phyloP scores from a whole-genome alignment of 1,284 basidiomycete genomes.

The Leucoagaricus sp. region DNA sequence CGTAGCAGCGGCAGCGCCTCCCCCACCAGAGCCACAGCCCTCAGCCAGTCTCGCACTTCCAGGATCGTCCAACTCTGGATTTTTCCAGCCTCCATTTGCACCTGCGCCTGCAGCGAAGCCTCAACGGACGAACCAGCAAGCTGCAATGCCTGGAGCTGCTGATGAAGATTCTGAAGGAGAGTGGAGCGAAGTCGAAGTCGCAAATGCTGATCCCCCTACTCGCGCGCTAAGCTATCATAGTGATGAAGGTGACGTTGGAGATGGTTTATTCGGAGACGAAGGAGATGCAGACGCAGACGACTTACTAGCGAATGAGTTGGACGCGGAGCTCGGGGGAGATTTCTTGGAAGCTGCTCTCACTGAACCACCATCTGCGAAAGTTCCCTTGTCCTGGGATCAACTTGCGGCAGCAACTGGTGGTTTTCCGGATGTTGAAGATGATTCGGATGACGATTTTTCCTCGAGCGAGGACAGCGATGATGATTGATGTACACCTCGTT shows the following conservation, averaged over 20 bases:
- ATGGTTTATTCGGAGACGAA: constrained; percentile 25
- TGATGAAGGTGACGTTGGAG: constrained; percentile 44
- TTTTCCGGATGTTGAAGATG: constrained; percentile 38
- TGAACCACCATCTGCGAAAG: constrained; percentile 34
- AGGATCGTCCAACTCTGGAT: constrained; percentile 33
- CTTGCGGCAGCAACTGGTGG: constrained; percentile 41
- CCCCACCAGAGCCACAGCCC: constrained; percentile 18
- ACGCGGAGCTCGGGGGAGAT: constrained; percentile 43
- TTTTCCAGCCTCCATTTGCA: constrained; percentile 30
- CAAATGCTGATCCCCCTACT: constrained; percentile 27
- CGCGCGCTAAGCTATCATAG: constrained; percentile 19
- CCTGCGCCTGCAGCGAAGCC: constrained; percentile 18
- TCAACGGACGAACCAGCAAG: constrained; percentile 21
- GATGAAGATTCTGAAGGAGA: constrained; percentile 50
- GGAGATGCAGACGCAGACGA: constrained; percentile 49
- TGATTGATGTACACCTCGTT: constrained; percentile 35
- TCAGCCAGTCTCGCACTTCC: constrained; percentile 46
- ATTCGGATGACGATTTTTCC: constrained; percentile 57
- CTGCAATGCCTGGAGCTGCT: constrained; percentile 23
- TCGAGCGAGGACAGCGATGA: constrained; percentile 71
- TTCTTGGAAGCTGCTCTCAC: constrained; percentile 43
- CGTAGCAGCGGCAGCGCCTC: constrained; percentile 7
- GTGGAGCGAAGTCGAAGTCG: constrained; percentile 45
- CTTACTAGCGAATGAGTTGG: constrained; percentile 32
- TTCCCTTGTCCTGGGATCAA: constrained; percentile 56